Conservation (phyloP, 2,329 filamentous ascomycete genomes). For the Rosellinia necatrix region DNA sequence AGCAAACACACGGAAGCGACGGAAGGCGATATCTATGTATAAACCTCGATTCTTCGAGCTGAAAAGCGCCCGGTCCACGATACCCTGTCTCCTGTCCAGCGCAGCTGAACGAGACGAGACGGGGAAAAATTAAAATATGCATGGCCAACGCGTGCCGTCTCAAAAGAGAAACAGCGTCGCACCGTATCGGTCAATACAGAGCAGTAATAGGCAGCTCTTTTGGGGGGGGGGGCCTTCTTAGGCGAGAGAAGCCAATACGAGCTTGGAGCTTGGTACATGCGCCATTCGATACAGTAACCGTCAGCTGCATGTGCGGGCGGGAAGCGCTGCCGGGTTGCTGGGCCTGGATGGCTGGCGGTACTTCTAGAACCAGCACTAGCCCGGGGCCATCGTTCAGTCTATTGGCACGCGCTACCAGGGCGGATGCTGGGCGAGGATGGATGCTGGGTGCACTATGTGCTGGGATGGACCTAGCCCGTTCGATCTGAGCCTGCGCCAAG, state of each 20-base stretch:
- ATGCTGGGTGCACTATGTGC: too few relatives aligned
- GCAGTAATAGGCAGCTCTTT: slow-evolving; percentile 5
- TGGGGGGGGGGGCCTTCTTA: too few relatives aligned
- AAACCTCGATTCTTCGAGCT: slow-evolving; percentile 5
- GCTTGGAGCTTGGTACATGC: slow-evolving; percentile 7
- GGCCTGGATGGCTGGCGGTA: slow-evolving; percentile 3
- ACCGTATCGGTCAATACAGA: not conserved
- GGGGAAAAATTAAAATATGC: too few relatives aligned
- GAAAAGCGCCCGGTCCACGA: slow-evolving; percentile 11
- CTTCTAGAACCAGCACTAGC: slow-evolving; percentile 6
- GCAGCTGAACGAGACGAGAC: slow-evolving; percentile 23
- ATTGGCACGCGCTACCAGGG: slow-evolving; percentile 8
- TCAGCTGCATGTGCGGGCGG: slow-evolving; percentile 9
- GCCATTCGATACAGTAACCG: slow-evolving; percentile 16
- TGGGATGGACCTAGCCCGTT: not conserved
- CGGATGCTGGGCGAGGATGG: too few relatives aligned
- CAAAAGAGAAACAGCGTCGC: slow-evolving; percentile 17
- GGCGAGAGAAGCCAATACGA: slow-evolving; percentile 22
- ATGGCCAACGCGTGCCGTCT: slow-evolving; percentile 8
- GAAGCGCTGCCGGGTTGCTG: slow-evolving; percentile 17
- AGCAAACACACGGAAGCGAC: slow-evolving; percentile 5
- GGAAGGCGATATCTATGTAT: slow-evolving; percentile 5
- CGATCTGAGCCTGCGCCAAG: not conserved
- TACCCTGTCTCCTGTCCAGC: slow-evolving; percentile 1
- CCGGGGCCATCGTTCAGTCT: not conserved